Conservation (phyloP, 2,329 filamentous ascomycete species). For the Fusarium anguioides region DNA sequence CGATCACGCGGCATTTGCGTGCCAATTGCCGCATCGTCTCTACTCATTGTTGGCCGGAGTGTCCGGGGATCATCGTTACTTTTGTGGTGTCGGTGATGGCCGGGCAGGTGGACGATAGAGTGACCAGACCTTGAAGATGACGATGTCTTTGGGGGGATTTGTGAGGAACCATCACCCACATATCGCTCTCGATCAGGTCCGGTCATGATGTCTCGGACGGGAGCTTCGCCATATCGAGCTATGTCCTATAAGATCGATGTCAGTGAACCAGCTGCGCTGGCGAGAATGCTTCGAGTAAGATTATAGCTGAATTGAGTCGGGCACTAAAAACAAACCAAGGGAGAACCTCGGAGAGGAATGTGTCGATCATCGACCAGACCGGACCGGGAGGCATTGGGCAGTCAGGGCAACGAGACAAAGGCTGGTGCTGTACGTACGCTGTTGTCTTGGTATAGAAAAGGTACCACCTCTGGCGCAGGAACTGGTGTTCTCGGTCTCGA, state of each 20-base stretch:
- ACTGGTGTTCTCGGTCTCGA: conserved; percentile 87
- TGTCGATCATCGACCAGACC: conserved; percentile 25
- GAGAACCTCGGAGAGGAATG: conserved; percentile 27
- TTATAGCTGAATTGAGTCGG: conserved; percentile 7
- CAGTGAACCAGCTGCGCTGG: conserved; percentile 34
- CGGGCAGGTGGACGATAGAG: conserved; percentile 72
- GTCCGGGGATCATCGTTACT: conserved; percentile 74
- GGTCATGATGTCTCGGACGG: conserved; percentile 75
- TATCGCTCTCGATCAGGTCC: conserved; percentile 78
- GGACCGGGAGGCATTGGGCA: conserved; percentile 19
- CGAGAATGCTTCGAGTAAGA: conserved; percentile 1
- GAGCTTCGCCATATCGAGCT: conserved; percentile 80
- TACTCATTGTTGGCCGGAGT: conserved; percentile 76
- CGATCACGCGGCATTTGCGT: conserved; percentile 58
- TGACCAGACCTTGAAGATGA: conserved; percentile 70
- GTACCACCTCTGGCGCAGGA: conserved; percentile 91
- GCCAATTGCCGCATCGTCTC: conserved; percentile 73
- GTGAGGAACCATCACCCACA: conserved; percentile 59
- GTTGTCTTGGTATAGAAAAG: conserved; percentile 92
- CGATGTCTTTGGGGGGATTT: conserved; percentile 68
- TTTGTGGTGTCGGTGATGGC: conserved; percentile 76
- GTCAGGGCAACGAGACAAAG: conserved; percentile 39
- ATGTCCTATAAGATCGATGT: conserved; percentile 68
- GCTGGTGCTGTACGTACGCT: conserved; percentile 65
- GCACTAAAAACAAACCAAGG: conserved; percentile 19